Evolutionary conservation across 352 stramenopile genomes (phyloP), one percentile per base, ranked within the genome.

Genomic region (Phytopythium chamaehyphon): DNA sequence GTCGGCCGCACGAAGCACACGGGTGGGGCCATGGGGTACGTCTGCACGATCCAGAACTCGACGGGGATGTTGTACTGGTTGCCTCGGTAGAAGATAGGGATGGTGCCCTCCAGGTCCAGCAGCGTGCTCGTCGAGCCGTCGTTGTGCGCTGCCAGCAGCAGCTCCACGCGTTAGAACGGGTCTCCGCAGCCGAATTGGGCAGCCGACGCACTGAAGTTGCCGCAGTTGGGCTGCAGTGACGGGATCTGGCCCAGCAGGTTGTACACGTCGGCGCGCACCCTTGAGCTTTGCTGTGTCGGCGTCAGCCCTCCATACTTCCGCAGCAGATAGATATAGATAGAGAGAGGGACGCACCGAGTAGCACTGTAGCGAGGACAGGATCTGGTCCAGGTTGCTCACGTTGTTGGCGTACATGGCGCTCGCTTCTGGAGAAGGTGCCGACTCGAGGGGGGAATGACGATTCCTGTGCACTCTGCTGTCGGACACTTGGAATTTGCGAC

Each of bases 21-120:
- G 1, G 87, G 86, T 22, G 87, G 73, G 3, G 78, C 52, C 55
- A 88, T 67, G 0, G 87, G 87, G 64, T 96, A 96, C 26, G 69
- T 79, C 58, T 93, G 80, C 8, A 87, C 77, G 40, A 96, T 71
- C 87, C 87, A 96, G 38, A 96, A 86, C 61, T 92, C 80, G 33
- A 96, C 76, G 0, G 87, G 87, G 57, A 96, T 96, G 51, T 96
- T 96, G 75, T 96, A 96, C 59, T 95, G 86, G 54, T 88, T 93
- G 43, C 76, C 64, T 8, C 83, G 62, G 54, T 95, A 96, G 63
- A 93, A 95, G 55, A 96, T 96, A 11, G 86, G 84, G 62, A 96
- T 95, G n/a, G 87, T 96, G 40, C 87, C 87, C 39, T 87, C 78
- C 7, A 95, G 66, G 53, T 91, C 85, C 28, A 95, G 64, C 54